phyloP scores from a whole-genome alignment of 768 basidiomycete species.

The Trametes elegans region DNA sequence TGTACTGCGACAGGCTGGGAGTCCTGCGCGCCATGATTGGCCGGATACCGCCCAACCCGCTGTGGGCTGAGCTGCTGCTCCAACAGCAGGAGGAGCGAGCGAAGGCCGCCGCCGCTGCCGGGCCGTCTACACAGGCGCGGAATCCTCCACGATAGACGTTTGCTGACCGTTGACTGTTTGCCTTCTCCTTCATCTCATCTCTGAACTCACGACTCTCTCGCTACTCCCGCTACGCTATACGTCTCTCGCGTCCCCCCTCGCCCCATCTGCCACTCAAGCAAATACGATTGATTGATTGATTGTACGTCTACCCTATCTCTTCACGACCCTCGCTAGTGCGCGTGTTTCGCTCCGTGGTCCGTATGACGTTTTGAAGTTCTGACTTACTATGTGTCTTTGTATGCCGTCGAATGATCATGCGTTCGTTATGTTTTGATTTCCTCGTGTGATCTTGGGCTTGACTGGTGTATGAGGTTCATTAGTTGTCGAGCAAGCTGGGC shows the following conservation, averaged over 20 bases:
- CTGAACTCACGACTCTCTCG: not conserved
- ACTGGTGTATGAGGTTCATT: too few relatives aligned
- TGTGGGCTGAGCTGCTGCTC: conserved; percentile 93
- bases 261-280: not conserved
- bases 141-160: not conserved
- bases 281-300: too few relatives aligned
- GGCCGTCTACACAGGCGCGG: not conserved
- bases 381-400: conserved; percentile 2
- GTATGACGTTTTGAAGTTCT: not conserved
- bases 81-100: conserved; percentile 61
- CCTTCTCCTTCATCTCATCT: not conserved
- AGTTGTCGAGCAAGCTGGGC: too few relatives aligned
- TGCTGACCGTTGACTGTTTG: not conserved
- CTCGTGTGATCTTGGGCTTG: not conserved
- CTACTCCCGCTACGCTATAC: not conserved
- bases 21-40: conserved; percentile 83
- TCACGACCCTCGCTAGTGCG: too few relatives aligned
- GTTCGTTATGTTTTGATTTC: not conserved
- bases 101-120: conserved; percentile 10
- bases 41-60: conserved; percentile 85
- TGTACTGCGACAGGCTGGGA: conserved; percentile 60
- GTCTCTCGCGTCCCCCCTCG: not conserved
- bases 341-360: not conserved
- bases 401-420: not conserved
- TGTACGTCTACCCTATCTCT: conserved; percentile 2